phyloP scores from a whole-genome alignment of 1,139 yeast species.

The Geotrichum bryndzae region DNA sequence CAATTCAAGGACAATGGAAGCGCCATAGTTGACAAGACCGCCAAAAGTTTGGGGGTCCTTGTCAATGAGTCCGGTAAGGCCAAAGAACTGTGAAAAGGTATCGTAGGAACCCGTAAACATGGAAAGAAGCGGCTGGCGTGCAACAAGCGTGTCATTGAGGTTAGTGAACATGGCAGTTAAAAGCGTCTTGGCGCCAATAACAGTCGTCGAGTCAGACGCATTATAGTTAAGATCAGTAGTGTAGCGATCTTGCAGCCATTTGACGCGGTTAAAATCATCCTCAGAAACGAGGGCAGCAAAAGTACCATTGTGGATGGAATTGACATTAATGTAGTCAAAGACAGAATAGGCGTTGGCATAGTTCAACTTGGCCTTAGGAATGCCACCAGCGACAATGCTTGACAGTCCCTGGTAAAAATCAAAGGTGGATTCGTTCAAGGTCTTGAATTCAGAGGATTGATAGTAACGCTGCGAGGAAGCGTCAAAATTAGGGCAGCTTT shows the following conservation, averaged over 20 bases:
- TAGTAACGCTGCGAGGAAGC: constrained; percentile 32
- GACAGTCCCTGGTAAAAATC: constrained; percentile 37
- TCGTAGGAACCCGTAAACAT: constrained; percentile 42
- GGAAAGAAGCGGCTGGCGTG: constrained; percentile 36
- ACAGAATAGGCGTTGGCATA: constrained; percentile 38
- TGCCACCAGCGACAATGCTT: constrained; percentile 22
- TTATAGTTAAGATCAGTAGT: constrained; percentile 38
- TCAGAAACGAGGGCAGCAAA: constrained; percentile 32
- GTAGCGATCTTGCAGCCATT: constrained; percentile 37
- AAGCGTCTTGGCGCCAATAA: constrained; percentile 40
- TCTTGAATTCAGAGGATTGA: constrained; percentile 30
- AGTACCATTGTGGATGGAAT: constrained; percentile 38
- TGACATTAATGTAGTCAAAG: constrained; percentile 39
- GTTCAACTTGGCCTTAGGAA: constrained; percentile 31
- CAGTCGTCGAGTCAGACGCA: constrained; percentile 28
- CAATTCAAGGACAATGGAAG: constrained; percentile 41
- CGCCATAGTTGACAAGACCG: constrained; percentile 43
- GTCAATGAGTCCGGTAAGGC: constrained; percentile 33
- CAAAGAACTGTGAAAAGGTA: constrained; percentile 39
- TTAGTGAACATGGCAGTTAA: constrained; percentile 34
- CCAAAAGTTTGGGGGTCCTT: constrained; percentile 33
- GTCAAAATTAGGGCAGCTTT: constrained; percentile 37
- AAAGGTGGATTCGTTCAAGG: constrained; percentile 33
- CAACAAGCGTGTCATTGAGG: constrained; percentile 35
- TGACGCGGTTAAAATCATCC: constrained; percentile 31